These are phyloP conservation scores for Asterochloris erici DNA, from an alignment of 139 green algal species.

Conservation along the genomic window DNA sequence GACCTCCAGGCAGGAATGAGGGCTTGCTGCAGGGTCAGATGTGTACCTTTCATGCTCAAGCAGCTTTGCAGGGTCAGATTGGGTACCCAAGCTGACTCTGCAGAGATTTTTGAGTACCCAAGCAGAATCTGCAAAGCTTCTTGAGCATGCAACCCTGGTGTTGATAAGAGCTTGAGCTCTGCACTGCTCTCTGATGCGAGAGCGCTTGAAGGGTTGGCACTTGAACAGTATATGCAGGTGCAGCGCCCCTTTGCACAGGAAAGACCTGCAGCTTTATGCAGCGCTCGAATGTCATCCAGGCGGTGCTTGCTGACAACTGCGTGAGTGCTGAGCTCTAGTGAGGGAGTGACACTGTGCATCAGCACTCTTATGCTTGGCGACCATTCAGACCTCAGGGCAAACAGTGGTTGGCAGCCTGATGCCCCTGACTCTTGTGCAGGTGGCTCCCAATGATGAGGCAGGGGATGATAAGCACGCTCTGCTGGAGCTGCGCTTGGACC, in stretches of 20 bases:
- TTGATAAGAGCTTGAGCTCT: too few species aligned
- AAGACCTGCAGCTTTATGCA: too few species aligned
- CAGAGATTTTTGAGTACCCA: background rate
- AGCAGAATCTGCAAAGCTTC: background rate
- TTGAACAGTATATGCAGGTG: too few species aligned
- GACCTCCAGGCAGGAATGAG: background rate
- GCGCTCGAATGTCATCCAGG: too few species aligned
- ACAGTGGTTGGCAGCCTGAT: background rate
- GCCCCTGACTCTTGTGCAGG: background rate
- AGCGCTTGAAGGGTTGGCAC: too few species aligned
- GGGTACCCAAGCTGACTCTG: background rate
- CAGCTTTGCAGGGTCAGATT: background rate
- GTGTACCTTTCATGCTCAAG: background rate
- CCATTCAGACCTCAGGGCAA: background rate
- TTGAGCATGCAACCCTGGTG: background rate
- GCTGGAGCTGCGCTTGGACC: constrained; percentile 44
- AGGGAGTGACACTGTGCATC: too few species aligned
- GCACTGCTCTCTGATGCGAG: too few species aligned
- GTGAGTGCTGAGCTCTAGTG: too few species aligned
- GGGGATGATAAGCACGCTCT: constrained; percentile 1
- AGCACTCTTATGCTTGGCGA: too few species aligned
- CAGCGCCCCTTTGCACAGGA: too few species aligned
- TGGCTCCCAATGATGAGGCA: background rate
- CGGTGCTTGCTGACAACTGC: too few species aligned
- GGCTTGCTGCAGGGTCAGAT: background rate